Evolutionary conservation across 345 rosid species (phyloP), one percentile per base, ranked within the genome.

Genomic region (Eucalyptus caleyi): DNA sequence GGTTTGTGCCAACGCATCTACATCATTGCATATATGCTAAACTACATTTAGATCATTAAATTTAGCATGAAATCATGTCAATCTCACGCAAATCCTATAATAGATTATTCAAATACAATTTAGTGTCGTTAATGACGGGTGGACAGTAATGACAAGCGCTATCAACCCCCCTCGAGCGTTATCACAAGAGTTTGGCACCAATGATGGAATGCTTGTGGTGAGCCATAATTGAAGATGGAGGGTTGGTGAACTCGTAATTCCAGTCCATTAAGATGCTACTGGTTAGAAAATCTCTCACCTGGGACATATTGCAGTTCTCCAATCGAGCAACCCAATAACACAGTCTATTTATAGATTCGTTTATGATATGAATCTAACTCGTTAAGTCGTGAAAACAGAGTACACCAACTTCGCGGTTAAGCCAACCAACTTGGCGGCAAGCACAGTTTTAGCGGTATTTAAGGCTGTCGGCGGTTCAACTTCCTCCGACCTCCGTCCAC

Each of bases 181-280:
- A 65, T 2, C 37, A 65, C 32, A 4, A n/a, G 40, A 1, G 11
- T 16, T 0, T 14, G 16, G 8, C 32, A 14, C 32, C 72, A 6
- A 6, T 30, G 8, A 62, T 7, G 34, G 1, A 62, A 62, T 62
- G 34, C 9, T 62, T 0, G 34, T 30, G 16, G 3, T 13, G 19
- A 62, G 19, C 9, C 59, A 53, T 53, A 53, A 53, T 0, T 53
- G 11, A 27, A 62, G 69, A 27, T 27, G 2, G 34, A 65, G 19
- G 37, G 21, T 8, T n/a, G 77, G 37, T 34, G 77, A 65, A 16
- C 2, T 0, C 6, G 0, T n/a, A 32, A 4, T 0, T 0, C 1
- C 32, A n/a, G 34, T 8, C 40, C 77, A 16, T 34, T 65, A 15
- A n/a, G 21, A 65, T 65, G 77, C 3, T n/a, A 14, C 2, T 65